These are phyloP conservation scores for Salicornia ramosissima DNA, from an alignment of 148 eudicot genomes.

Conservation along the genomic window DNA sequence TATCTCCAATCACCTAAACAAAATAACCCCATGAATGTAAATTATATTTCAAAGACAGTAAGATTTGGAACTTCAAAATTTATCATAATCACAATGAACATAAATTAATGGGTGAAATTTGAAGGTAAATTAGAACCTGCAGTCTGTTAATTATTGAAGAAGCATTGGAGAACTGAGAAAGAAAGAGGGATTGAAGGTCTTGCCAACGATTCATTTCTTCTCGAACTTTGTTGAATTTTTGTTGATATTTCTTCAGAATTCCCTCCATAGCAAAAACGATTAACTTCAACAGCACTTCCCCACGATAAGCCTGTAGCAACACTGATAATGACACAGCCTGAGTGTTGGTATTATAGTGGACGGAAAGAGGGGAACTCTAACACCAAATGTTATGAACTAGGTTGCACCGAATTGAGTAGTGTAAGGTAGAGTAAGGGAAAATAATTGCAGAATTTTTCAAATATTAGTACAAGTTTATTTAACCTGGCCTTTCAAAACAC, in stretches of 20 bases:
- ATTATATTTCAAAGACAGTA: background rate
- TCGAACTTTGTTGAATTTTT: constrained; percentile 41
- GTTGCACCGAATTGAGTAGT: no score
- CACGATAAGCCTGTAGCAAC: no score
- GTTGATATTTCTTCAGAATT: constrained; percentile 49
- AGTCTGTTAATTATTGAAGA: constrained; percentile 47
- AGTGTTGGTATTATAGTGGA: no score
- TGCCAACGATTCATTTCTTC: constrained; percentile 52
- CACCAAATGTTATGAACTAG: no score
- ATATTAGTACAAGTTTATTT: no score
- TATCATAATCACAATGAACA: background rate
- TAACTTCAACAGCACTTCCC: background rate
- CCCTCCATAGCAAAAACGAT: constrained; percentile 33
- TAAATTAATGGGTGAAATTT: background rate
- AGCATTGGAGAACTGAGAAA: constrained; percentile 51
- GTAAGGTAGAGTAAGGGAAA: no score
- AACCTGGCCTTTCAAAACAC: no score
- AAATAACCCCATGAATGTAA: background rate
- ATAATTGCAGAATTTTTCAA: no score
- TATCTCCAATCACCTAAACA: constrained; percentile 50
- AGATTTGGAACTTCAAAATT: constrained; percentile 4
- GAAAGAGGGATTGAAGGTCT: constrained; percentile 42
- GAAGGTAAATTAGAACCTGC: constrained; percentile 24
- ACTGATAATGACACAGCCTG: no score
- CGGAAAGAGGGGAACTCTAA: no score